Conservation (phyloP, 2,329 filamentous ascomycete genomes). For the Diaporthe sp. region DNA sequence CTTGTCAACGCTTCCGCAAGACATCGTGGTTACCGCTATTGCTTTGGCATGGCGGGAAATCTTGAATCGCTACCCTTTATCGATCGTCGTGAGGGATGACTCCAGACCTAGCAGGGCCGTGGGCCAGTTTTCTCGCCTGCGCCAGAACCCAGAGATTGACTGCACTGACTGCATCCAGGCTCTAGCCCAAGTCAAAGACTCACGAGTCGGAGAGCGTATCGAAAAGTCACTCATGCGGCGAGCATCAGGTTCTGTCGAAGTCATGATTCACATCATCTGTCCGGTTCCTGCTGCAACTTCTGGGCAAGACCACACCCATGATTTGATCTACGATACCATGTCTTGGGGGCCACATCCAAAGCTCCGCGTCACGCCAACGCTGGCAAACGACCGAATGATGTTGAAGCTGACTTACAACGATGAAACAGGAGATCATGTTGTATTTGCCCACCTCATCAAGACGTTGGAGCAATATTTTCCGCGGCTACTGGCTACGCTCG, state of each 20-base stretch:
- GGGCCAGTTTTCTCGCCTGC: background rate
- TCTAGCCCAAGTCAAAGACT: background rate
- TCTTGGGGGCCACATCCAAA: background rate
- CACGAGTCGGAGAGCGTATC: background rate
- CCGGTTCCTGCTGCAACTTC: background rate
- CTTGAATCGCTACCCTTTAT: background rate
- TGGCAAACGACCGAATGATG: background rate
- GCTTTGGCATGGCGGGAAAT: background rate
- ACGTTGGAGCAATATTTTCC: background rate
- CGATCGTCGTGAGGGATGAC: background rate
- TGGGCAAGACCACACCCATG: background rate
- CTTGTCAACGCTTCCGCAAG: background rate
- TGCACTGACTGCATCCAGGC: background rate
- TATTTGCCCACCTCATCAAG: background rate
- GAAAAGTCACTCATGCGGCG: background rate
- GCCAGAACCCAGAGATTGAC: background rate
- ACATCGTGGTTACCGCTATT: background rate
- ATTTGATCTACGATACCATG: background rate
- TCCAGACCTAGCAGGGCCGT: background rate
- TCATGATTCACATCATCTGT: background rate
- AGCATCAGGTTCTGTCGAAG: background rate
- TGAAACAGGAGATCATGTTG: background rate
- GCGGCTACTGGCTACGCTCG: background rate
- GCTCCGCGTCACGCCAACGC: background rate
- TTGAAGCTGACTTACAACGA: background rate